Evolutionary conservation across 169 alveolate genomes (phyloP).

Genomic region (Cardiosporidium cionae): DNA sequence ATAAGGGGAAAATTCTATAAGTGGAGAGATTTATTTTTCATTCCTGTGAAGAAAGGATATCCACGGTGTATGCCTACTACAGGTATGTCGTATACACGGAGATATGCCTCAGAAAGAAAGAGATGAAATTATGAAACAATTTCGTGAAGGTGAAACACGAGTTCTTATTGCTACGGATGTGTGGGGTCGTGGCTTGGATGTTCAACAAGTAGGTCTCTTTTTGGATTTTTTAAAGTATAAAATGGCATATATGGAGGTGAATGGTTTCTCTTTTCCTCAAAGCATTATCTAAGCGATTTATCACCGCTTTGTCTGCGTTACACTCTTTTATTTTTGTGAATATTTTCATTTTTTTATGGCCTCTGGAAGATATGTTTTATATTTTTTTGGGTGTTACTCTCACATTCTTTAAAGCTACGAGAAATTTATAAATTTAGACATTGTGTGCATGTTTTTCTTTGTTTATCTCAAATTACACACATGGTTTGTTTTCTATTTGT

Average conservation of each 20-base stretch:
- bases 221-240: background rate
- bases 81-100: constrained; percentile 91
- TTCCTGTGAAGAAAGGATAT: background rate
- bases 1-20: too few species aligned
- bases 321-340: background rate
- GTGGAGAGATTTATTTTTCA: background rate
- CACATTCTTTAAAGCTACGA: too few species aligned
- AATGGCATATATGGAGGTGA: background rate
- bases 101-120: constrained; percentile 94
- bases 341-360: background rate
- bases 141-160: constrained; percentile 89
- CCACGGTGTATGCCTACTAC: background rate
- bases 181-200: constrained; percentile 99
- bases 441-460: too few species aligned
- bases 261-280: background rate
- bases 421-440: too few species aligned
- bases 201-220: constrained; percentile 74
- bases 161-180: constrained; percentile 96
- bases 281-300: too few species aligned
- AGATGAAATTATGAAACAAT: constrained; percentile 93
- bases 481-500: too few species aligned
- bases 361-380: too few species aligned
- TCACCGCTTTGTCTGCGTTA: too few species aligned
- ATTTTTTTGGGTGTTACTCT: too few species aligned
- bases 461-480: too few species aligned